Base-by-base conservation (phyloP, 2,329 filamentous ascomycete genomes). In the Podosphaera xanthii region DNA sequence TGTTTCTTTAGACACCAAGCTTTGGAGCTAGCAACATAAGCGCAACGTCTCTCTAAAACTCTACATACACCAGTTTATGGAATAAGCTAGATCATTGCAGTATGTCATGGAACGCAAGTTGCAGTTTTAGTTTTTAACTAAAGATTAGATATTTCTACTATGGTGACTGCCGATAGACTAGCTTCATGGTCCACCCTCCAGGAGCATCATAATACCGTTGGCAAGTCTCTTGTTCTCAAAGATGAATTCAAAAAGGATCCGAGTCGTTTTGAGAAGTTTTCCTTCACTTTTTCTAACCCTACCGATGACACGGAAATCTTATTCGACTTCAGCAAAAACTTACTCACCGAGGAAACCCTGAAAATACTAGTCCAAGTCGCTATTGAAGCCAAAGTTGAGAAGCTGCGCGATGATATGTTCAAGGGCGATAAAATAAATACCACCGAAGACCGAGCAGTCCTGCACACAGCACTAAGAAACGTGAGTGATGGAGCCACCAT, bases 301-400 rank as follows among this genome's bases (percentile, higher is more conserved):
- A 83, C 86, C 65, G 87, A 94, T 69, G 79, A 78, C 68, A 83
- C 82, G 66, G 88, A 96, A 64, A 92, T 94, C 68, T 81, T 98
- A 63, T 98, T 97, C 73, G 92, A 98, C 74, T 98, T 95, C 76
- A 92, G 86, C 77, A 98, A 98, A 82, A 98, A 98, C 81, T 90
- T 98, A 73, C 72, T 97, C 68, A 92, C 86, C 62, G 87, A 95
- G 66, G 90, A 97, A 74, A 97, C 91, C 3, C 77, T 97, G 58
- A 78, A 84, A 64, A 79, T 95, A 57, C 80, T 98, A 59, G 78
- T 94, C 67, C 84, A 94, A 76, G 82, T 98, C 35, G 92, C 92
- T 63, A 84, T 90, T 74, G 86, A 97, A 75, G 89, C 91, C 64
- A 84, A 84, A 65, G 73, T 98, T 46, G 90, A 95, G 77, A 80